Percentiles rank a stretch among this genome's conserved stretches.
Conservation (phyloP, 768 basidiomycete genomes). For the Kwoniella botswanensis region DNA sequence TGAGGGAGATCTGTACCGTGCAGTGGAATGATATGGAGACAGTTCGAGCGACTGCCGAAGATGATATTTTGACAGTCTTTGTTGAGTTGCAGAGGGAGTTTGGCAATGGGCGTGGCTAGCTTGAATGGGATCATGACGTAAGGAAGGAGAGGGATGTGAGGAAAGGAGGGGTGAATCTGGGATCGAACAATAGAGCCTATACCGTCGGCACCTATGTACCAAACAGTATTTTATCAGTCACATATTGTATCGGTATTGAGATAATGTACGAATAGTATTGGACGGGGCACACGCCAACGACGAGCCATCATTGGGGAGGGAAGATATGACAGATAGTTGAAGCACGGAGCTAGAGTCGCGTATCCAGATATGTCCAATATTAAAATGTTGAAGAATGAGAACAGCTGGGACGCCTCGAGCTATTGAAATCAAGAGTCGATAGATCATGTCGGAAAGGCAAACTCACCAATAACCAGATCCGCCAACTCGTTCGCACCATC, state of each 20-base stretch:
- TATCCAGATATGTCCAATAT: no score
- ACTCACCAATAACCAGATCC: conserved; percentile 32
- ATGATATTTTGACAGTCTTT: conserved; percentile 18
- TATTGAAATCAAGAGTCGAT: no score
- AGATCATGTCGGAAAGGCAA: no score
- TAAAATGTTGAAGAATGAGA: not conserved
- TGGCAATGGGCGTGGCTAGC: conserved; percentile 9
- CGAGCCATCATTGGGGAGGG: not conserved
- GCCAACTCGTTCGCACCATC: conserved; percentile 19
- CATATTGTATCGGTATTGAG: not conserved
- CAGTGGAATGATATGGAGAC: conserved; percentile 16
- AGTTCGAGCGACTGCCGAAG: conserved; percentile 17
- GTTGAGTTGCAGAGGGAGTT: conserved; percentile 15
- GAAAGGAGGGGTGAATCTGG: conserved; percentile 16
- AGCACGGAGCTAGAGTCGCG: no score
- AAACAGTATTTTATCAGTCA: no score
- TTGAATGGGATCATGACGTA: conserved; percentile 27
- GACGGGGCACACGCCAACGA: not conserved
- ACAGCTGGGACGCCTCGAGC: no score
- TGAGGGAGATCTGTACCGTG: not conserved
- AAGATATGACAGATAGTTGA: no score
- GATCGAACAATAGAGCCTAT: conserved; percentile 22
- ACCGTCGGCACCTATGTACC: conserved; percentile 30
- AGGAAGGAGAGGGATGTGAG: conserved; percentile 20
- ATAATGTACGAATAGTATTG: no score